Conservation (phyloP, 176 grass and related monocot genomes). For the Hsuehochloa calcarea region DNA sequence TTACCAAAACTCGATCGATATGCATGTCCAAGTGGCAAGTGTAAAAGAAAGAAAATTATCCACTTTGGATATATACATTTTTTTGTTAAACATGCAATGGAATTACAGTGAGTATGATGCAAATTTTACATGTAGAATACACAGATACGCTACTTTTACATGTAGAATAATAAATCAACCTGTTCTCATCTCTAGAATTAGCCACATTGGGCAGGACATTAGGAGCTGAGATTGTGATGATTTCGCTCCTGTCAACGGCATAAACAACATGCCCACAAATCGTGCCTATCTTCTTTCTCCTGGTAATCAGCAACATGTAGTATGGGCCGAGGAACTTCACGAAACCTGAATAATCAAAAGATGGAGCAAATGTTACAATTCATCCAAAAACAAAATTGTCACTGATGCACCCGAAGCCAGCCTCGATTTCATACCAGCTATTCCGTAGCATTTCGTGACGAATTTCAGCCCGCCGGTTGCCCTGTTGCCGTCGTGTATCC, state of each 20-base stretch:
- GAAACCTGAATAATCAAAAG: conserved; percentile 31
- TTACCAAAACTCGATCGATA: too few species aligned
- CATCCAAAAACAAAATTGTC: too few species aligned
- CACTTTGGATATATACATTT: too few species aligned
- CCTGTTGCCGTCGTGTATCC: too few species aligned
- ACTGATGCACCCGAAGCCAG: not conserved
- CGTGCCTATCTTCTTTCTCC: conserved; percentile 48
- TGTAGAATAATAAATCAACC: conserved; percentile 26
- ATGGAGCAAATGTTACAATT: not conserved
- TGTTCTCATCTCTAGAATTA: conserved; percentile 69
- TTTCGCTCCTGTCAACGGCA: conserved; percentile 30
- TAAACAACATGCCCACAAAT: conserved; percentile 36
- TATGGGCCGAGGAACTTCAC: conserved; percentile 56
- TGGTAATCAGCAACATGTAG: conserved; percentile 63
- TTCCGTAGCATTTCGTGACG: too few species aligned
- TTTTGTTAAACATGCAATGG: too few species aligned
- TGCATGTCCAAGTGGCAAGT: too few species aligned
- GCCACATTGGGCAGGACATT: conserved; percentile 35
- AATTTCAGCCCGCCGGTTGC: too few species aligned
- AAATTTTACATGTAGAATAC: too few species aligned
- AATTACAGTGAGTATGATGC: too few species aligned
- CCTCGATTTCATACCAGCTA: not conserved
- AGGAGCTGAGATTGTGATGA: conserved; percentile 44
- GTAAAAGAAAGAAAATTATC: too few species aligned
- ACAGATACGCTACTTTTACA: too few species aligned